Conservation (phyloP, 805 yeast species). For the Monosporozyma unispora region DNA sequence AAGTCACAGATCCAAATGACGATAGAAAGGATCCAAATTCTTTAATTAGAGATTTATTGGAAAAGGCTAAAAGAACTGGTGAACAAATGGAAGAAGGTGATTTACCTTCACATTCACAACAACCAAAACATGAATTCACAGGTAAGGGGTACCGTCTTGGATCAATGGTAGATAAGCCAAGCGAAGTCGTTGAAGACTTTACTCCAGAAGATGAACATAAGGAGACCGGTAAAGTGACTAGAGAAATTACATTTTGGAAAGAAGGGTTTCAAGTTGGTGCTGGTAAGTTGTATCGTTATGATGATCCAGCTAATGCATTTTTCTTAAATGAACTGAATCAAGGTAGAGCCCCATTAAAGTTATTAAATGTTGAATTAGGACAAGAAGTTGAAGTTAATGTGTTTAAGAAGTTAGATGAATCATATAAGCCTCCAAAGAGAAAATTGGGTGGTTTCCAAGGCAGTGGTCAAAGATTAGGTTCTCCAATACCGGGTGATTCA, state of each 20-base stretch:
- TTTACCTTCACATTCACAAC: neutral
- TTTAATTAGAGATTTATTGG: slow-evolving; percentile 47
- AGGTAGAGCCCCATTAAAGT: slow-evolving; percentile 83
- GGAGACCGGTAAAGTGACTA: slow-evolving; percentile 42
- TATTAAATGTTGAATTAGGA: slow-evolving; percentile 76
- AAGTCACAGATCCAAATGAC: slow-evolving; percentile 62
- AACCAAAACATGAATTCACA: slow-evolving; percentile 28
- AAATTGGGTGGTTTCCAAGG: slow-evolving; percentile 65
- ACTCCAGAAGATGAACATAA: slow-evolving; percentile 27
- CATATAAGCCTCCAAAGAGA: slow-evolving; percentile 60
- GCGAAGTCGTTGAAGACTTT: slow-evolving; percentile 27
- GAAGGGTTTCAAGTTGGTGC: slow-evolving; percentile 95
- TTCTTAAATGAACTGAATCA: slow-evolving; percentile 72
- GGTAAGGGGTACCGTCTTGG: slow-evolving; percentile 39
- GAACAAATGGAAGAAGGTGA: slow-evolving; percentile 33
- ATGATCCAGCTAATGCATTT: slow-evolving; percentile 80
- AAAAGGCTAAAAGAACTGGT: slow-evolving; percentile 60
- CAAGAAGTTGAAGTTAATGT: slow-evolving; percentile 92
- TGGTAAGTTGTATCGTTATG: slow-evolving; percentile 76
- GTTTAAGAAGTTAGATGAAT: slow-evolving; percentile 72
- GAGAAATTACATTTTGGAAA: slow-evolving; percentile 90
- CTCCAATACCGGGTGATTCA: slow-evolving; percentile 74
- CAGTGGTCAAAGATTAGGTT: slow-evolving; percentile 76
- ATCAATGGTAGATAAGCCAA: slow-evolving; percentile 26
- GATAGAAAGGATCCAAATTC: slow-evolving; percentile 34